Conservation (phyloP, 108 stramenopile genomes). For the Seminavis robusta region DNA sequence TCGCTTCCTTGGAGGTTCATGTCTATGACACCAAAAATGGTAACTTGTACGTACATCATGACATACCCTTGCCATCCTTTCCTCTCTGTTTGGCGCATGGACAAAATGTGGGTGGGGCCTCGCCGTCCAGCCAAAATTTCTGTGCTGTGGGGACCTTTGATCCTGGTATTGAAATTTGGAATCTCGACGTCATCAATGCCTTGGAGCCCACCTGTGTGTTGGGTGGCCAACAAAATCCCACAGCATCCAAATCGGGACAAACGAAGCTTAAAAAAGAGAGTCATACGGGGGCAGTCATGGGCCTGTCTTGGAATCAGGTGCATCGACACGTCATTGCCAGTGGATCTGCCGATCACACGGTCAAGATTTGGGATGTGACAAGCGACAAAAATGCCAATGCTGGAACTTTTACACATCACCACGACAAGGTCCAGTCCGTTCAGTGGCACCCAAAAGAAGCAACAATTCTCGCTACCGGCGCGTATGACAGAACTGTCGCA, state of each 20-base stretch:
- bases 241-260: slow-evolving; percentile 49
- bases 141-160: slow-evolving; percentile 97
- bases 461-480: slow-evolving; percentile 88
- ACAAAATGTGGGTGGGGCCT: slow-evolving; percentile 66
- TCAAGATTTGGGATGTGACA: slow-evolving; percentile 95
- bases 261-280: slow-evolving; percentile 49
- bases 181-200: slow-evolving; percentile 96
- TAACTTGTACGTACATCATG: slow-evolving; percentile 97
- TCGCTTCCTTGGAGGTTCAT: slow-evolving; percentile 85
- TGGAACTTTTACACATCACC: slow-evolving; percentile 91
- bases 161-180: slow-evolving; percentile 99
- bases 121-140: too few species aligned
- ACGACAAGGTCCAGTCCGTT: slow-evolving; percentile 94
- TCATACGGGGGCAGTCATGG: slow-evolving; percentile 97
- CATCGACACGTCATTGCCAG: slow-evolving; percentile 94
- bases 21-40: slow-evolving; percentile 84
- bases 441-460: slow-evolving; percentile 93
- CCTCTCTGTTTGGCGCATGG: slow-evolving; percentile 92
- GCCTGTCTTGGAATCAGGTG: slow-evolving; percentile 93
- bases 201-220: slow-evolving; percentile 90
- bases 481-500: slow-evolving; percentile 84
- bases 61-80: slow-evolving; percentile 95
- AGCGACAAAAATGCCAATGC: slow-evolving; percentile 48
- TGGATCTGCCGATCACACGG: slow-evolving; percentile 96
- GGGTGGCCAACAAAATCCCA: slow-evolving; percentile 88